Evolutionary conservation across 768 basidiomycete species (phyloP).

Genomic region (Naganishia randhawae): DNA sequence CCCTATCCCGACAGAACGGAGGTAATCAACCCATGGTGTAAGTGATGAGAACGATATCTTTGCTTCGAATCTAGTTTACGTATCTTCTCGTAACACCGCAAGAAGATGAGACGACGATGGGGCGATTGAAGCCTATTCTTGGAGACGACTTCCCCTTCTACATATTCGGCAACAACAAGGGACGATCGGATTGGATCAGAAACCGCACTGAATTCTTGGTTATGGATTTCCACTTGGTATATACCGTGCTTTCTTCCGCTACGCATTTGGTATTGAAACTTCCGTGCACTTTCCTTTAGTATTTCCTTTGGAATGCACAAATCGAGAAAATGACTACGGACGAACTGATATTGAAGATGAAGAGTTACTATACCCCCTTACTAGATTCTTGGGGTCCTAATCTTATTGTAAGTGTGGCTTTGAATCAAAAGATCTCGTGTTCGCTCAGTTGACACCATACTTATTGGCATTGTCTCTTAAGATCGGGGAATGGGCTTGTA

Average conservation of each 20-base stretch:
- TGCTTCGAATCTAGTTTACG: background rate
- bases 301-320: background rate
- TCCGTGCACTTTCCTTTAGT: background rate
- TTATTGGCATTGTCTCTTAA: background rate
- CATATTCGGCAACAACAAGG: conserved; percentile 21
- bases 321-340: conserved; percentile 4
- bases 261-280: background rate
- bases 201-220: conserved; percentile 5
- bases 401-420: background rate
- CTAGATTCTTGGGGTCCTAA: conserved; percentile 11
- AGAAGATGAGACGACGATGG: conserved; percentile 6
- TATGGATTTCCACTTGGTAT: conserved; percentile 20
- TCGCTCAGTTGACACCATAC: background rate
- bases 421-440: background rate
- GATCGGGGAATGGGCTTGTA: conserved; percentile 29
- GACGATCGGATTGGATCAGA: background rate
- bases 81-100: background rate
- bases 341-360: conserved; percentile 1
- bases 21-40: conserved; percentile 13
- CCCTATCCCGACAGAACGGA: conserved; percentile 28
- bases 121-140: conserved; percentile 9
- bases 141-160: conserved; percentile 27
- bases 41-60: background rate
- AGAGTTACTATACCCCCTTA: conserved; percentile 1
- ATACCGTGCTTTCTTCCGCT: background rate